Base-by-base conservation (phyloP, 164 flowering plant species). In the Berberis thunbergii region DNA sequence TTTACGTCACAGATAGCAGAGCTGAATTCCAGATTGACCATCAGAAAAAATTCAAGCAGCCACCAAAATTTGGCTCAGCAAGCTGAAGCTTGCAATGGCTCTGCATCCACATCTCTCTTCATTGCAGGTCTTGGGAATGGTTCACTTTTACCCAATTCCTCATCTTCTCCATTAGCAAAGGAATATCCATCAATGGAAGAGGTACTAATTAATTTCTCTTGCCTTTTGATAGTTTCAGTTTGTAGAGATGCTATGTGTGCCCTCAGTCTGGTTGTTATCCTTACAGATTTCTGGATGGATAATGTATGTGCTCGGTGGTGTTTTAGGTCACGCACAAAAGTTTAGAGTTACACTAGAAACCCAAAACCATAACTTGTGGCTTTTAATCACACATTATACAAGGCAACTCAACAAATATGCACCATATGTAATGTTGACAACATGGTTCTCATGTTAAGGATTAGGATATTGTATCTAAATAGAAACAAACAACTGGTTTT, bases 1-100 rank as follows among this genome's bases (percentile, higher is more conserved):
- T 91, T 95, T 69, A 83, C 97, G 46, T 75, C 73, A 50, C 83
- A 75, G 9, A 76, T 95, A 54, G 99, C 89, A 73, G 97, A 89
- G 78, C 76, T 95, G 53, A 95, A 81, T 72, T 81, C 91, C 57
- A 87, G 81, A 74, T 73, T 91, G 49, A 72, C 65, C 1, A 49
- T 69, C 8, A 83, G 77, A 73, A 83, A 66, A 48, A 70, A 57
- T 68, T 73, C 84, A 61, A 61, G 78, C 1, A 80, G 86, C 74
- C 86, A 84, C 69, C 96, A 87, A 71, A 88, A 80, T 76, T 56
- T 82, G 69, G 67, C 78, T 68, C 65, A 75, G 54, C 87, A 80
- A 75, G 64, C 77, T 53, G 97, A 94, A 72, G 69, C 82, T 42
- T 83, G 87, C 77, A 85, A 86, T 78, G 96, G 97, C 45, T 89